Base-by-base conservation (phyloP, 345 rosid species). In the Gossypioides kirkii region DNA sequence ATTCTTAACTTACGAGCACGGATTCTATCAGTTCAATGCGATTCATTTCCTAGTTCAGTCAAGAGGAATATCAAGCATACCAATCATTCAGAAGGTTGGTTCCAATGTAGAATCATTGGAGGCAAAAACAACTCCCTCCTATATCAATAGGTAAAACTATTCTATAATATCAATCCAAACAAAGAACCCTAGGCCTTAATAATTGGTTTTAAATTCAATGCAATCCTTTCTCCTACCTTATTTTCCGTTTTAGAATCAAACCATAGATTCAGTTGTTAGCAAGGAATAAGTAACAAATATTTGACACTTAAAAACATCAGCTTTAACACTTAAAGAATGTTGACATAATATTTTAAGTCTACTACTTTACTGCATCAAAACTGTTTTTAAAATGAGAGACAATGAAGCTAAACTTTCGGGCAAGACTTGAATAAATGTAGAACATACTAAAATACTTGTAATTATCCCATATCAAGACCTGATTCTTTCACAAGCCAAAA, bases 401-500 rank as follows among this genome's bases (percentile, higher is more conserved):
- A 59, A 43, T 14, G 22, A 16, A 60, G n/a, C 43, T 16, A 28
- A 26, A 23, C 2, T n/a, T 43, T 25, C 7, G 1, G 52, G 55
- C 10, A 43, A 25, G 38, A 60, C 22, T 42, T 11, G 43, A 72
- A 28, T 43, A 60, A 58, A 26, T n/a, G 45, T 49, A 38, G 45
- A 26, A 25, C 23, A 67, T 25, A 23, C 71, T 46, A 63, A 50
- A 16, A n/a, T 6, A 32, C 38, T 32, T 32, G 38, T 32, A 32
- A 32, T 32, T 32, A 53, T 26, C 23, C n/a, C 23, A 14, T 22
- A 56, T 5, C 43, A 72, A 11, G 73, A 58, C 73, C 75, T 70
- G 55, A 70, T 10, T 18, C 32, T 52, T 36, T 71, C 13, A 49
- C 49, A 23, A 47, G 60, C 69, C 78, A 78, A 73, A 64, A 50